Base-by-base conservation (phyloP, 2,329 filamentous ascomycete genomes). In the Spiromastix sp. region DNA sequence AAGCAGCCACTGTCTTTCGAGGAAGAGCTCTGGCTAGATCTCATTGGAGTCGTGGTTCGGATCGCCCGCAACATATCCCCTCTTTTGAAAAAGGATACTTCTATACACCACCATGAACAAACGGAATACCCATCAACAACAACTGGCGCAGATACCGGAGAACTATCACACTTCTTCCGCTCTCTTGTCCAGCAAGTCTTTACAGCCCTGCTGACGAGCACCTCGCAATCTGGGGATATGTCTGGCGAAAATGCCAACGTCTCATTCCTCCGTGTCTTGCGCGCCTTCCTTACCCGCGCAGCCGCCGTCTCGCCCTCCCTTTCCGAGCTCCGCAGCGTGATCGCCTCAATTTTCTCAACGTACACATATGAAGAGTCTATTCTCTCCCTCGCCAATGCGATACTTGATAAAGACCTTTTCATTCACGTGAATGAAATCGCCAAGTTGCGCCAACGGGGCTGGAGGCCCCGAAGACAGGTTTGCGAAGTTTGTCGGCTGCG, bases 341-440 rank as follows among this genome's bases (percentile, higher is more conserved):
- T 98, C 2, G 69, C 77, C 1, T 91, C 87, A 9, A 89, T 98
- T 37, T 96, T 98, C 61, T 79, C 89, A 0, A 89, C 91, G 0
- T 98, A 98, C 55, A 81, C 86, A 0, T 95, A 96, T 54, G 91
- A 98, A 57, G 84, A 89, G 55, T 87, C 83, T 0, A 83, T 98
- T 11, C 71, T 98, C 13, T 71, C 74, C 2, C 73, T 98, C 3
- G 85, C 91, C 1, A 93, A 89, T 54, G 73, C 81, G 3, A 77
- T 98, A 37, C 69, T 98, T 0, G 87, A 93, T 43, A 80, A 85
- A 46, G 91, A 91, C 49, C 70, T 94, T 4, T 98, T 96, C 50
- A 74, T 81, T 26, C 81, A 84, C 44, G 85, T 98, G 22, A 69
- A 77, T 28, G 74, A 83, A 46, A 79, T 85, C 4, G 76, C 82